phyloP scores from a whole-genome alignment of 257 asterid genomes.

The Solanum neorickii region DNA sequence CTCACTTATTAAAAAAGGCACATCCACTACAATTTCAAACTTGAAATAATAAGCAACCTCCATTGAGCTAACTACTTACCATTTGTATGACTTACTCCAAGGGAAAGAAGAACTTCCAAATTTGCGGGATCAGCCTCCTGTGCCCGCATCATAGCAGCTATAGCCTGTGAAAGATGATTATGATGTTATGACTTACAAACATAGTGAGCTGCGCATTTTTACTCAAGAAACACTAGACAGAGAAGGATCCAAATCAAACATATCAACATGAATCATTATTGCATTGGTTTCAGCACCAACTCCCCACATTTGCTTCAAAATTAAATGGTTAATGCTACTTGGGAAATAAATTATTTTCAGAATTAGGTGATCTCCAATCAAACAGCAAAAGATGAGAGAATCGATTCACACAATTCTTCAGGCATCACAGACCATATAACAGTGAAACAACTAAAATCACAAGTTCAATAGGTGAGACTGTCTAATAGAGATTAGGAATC shows the following conservation, averaged over 20 bases:
- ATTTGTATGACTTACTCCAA: slow-evolving; percentile 98
- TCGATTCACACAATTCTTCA: neutral
- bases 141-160: slow-evolving; percentile 99
- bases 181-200: neutral
- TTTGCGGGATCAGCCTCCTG: slow-evolving; percentile 93
- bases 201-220: neutral
- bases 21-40: neutral
- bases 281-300: neutral
- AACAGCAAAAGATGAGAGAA: neutral
- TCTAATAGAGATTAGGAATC: neutral
- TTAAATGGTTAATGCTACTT: neutral
- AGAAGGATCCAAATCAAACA: neutral
- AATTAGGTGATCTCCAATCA: neutral
- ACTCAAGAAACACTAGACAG: neutral
- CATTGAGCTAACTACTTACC: slow-evolving; percentile 44
- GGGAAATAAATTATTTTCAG: neutral
- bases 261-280: neutral
- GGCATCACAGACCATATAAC: neutral
- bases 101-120: slow-evolving; percentile 95
- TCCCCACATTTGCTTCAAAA: neutral
- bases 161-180: slow-evolving; percentile 53
- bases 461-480: neutral
- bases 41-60: neutral
- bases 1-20: neutral
- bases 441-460: neutral